phyloP scores from a whole-genome alignment of 1,284 basidiomycete species.

The Naganishia sp. region DNA sequence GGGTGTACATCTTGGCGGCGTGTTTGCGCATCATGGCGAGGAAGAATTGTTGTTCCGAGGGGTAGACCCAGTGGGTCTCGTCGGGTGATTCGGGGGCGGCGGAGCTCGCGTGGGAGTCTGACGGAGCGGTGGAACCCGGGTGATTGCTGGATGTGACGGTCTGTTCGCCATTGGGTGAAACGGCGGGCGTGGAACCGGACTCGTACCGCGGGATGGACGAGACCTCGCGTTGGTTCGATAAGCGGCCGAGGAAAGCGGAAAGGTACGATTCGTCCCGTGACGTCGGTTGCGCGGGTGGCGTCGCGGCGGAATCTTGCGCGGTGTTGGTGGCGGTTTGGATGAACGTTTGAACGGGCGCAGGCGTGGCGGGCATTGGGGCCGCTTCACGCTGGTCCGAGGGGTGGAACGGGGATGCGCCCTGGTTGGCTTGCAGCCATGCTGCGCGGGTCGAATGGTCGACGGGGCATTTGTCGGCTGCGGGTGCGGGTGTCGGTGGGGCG shows the following conservation, averaged over 20 bases:
- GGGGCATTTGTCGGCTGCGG: conserved; percentile 64
- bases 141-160: conserved; percentile 23
- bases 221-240: conserved; percentile 65
- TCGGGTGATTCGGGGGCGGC: conserved; percentile 47
- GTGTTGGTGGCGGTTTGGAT: conserved; percentile 20
- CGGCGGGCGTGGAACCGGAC: conserved; percentile 23
- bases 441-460: conserved; percentile 61
- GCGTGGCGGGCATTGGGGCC: neutral
- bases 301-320: conserved; percentile 29
- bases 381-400: conserved; percentile 4
- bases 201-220: conserved; percentile 79
- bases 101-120: conserved; percentile 26
- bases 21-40: conserved; percentile 92
- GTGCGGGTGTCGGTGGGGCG: conserved; percentile 16
- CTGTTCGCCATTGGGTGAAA: conserved; percentile 26
- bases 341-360: conserved; percentile 24
- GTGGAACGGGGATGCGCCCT: conserved; percentile 34
- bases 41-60: conserved; percentile 97
- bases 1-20: conserved; percentile 59
- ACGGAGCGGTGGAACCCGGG: neutral
- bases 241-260: conserved; percentile 12
- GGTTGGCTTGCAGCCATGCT: conserved; percentile 52
- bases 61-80: conserved; percentile 86
- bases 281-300: neutral
- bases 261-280: conserved; percentile 14